Percentiles rank a stretch among this genome's conserved stretches.
phyloP scores from a whole-genome alignment of 257 asterid genomes.

The Perilla frutescens region DNA sequence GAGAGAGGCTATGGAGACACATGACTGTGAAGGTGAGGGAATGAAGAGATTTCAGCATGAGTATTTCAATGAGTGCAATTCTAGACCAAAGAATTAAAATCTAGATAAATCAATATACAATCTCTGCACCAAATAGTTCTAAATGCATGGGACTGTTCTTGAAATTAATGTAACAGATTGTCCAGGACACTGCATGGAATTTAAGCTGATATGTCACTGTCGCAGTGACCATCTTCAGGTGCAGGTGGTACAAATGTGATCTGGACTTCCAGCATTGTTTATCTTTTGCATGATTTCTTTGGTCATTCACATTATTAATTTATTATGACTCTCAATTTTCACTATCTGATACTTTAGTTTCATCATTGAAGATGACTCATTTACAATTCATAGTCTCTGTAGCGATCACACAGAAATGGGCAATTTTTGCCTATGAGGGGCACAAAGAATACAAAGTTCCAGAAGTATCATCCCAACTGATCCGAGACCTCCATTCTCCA shows the following conservation, averaged over 20 bases:
- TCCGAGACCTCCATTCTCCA: slow-evolving; percentile 1
- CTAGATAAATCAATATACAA: neutral
- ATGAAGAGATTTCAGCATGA: neutral
- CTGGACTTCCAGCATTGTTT: neutral
- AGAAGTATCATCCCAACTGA: neutral
- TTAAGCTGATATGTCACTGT: neutral
- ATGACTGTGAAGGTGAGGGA: neutral
- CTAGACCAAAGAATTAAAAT: neutral
- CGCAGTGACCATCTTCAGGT: neutral
- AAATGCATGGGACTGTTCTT: neutral
- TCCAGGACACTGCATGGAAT: slow-evolving; percentile 2
- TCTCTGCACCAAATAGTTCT: neutral
- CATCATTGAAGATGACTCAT: neutral
- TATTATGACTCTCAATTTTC: neutral
- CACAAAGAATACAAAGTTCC: neutral
- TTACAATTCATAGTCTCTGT: neutral
- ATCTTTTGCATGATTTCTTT: neutral
- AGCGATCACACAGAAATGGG: neutral
- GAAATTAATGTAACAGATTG: neutral
- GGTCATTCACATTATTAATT: neutral
- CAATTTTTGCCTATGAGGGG: neutral
- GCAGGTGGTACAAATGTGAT: neutral
- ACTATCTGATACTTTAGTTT: neutral
- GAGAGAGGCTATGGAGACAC: neutral
- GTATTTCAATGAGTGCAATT: neutral